These are phyloP conservation scores for Biancaea sappan DNA, from an alignment of 306 rosid species.

Conservation along the genomic window DNA sequence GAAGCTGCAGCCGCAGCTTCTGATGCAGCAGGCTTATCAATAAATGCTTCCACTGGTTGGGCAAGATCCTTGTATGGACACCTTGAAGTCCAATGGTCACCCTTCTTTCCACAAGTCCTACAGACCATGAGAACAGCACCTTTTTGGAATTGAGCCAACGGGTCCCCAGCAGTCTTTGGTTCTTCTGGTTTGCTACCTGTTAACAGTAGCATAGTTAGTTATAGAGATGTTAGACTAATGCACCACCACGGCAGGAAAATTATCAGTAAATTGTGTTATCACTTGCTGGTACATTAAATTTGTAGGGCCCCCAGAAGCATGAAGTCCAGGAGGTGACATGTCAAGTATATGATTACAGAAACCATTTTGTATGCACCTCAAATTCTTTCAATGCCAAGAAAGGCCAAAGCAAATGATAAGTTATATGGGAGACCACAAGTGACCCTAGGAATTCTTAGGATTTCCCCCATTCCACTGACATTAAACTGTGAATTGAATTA, in stretches of 20 bases:
- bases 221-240: not conserved
- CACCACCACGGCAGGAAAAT: not conserved
- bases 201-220: conserved; percentile 28
- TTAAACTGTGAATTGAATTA: not conserved
- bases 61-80: conserved; percentile 97
- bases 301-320: not conserved
- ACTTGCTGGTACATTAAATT: not conserved
- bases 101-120: conserved; percentile 92
- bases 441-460: not conserved
- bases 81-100: conserved; percentile 96
- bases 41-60: conserved; percentile 51
- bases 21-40: conserved; percentile 61
- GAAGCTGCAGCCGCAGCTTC: conserved; percentile 45
- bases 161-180: conserved; percentile 63
- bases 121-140: conserved; percentile 94
- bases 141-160: conserved; percentile 54
- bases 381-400: not conserved
- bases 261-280: not conserved
- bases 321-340: not conserved
- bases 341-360: not conserved
- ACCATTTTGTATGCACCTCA: not conserved
- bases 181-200: conserved; percentile 83
- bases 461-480: not conserved
- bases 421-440: not conserved
- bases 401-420: not conserved